These are phyloP conservation scores for Oryza officinalis DNA, from an alignment of 176 grass and related monocot species.

Conservation along the genomic window DNA sequence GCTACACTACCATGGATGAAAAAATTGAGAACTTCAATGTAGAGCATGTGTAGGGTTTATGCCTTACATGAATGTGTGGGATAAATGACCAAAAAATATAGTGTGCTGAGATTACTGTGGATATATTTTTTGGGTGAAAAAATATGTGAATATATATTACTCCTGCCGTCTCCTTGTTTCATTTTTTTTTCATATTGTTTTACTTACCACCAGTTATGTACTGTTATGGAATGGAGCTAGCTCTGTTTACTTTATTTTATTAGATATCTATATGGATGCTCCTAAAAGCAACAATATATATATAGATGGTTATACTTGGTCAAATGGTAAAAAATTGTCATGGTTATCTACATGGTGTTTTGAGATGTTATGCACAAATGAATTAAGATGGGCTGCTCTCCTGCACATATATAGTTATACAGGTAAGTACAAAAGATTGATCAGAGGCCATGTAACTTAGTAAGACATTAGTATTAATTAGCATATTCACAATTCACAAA, in stretches of 20 bases:
- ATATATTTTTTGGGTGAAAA: slow-evolving; percentile 25
- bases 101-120: slow-evolving; percentile 34
- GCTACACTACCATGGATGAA: slow-evolving; percentile 54
- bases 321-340: background rate
- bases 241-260: background rate
- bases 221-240: background rate
- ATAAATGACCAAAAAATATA: slow-evolving; percentile 14
- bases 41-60: slow-evolving; percentile 38
- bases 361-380: background rate
- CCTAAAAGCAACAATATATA: background rate
- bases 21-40: slow-evolving; percentile 30
- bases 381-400: background rate
- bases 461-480: background rate
- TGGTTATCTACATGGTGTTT: background rate
- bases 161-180: background rate
- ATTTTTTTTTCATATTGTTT: background rate
- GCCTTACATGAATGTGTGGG: slow-evolving; percentile 35
- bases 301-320: background rate
- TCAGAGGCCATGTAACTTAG: background rate
- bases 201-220: background rate
- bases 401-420: background rate
- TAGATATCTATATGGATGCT: background rate
- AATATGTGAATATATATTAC: slow-evolving; percentile 43
- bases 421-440: background rate
- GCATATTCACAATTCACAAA: background rate